phyloP scores from a whole-genome alignment of 78 protist species.

The Dictyostelium purpureum region DNA sequence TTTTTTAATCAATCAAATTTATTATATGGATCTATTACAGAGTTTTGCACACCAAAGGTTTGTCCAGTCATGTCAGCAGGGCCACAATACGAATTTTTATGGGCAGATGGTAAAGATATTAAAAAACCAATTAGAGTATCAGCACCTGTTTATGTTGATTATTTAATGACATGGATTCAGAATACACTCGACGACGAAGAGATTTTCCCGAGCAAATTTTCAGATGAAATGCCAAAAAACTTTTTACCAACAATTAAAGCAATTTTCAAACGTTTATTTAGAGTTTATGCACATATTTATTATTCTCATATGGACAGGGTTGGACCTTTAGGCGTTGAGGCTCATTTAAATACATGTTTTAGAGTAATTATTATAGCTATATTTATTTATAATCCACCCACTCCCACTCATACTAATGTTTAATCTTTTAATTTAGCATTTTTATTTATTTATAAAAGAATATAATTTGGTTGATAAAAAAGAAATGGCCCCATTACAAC shows the following conservation, averaged over 20 bases:
- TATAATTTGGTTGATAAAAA: constrained; percentile 77
- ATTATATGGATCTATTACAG: constrained; percentile 85
- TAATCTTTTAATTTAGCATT: constrained; percentile 32
- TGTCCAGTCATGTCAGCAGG: constrained; percentile 91
- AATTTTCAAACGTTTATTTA: constrained; percentile 94
- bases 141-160: constrained; percentile 94
- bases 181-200: constrained; percentile 90
- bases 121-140: constrained; percentile 89
- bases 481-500: constrained; percentile 85
- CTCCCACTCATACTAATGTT: not conserved
- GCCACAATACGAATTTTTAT: constrained; percentile 63
- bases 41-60: constrained; percentile 82
- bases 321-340: constrained; percentile 84
- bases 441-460: constrained; percentile 80
- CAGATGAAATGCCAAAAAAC: constrained; percentile 86
- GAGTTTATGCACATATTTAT: constrained; percentile 97
- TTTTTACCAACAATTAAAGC: constrained; percentile 83
- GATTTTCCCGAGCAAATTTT: constrained; percentile 89
- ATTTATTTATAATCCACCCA: not conserved
- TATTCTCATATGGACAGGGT: constrained; percentile 90
- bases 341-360: constrained; percentile 86
- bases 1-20: constrained; percentile 88
- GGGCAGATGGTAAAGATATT: constrained; percentile 93
- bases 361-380: constrained; percentile 1
- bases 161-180: constrained; percentile 97